Base-by-base conservation (phyloP, 345 rosid genomes). In the Melaleuca quinquenervia region DNA sequence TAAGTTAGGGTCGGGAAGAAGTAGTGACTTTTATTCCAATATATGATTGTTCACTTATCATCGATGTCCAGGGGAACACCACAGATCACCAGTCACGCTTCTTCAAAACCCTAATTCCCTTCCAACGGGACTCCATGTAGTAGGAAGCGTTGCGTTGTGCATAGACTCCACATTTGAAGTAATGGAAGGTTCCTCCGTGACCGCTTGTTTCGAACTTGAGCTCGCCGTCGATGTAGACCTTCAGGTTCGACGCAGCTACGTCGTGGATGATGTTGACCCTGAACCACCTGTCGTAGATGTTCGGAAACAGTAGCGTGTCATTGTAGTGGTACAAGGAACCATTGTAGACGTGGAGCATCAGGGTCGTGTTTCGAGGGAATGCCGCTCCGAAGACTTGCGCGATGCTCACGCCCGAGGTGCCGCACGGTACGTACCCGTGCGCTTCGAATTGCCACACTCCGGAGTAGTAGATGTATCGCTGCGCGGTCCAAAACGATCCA, bases 71-170 rank as follows among this genome's bases (percentile, higher is more conserved):
- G 22, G 76, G 21, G 9, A 64, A 8, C 45, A 8, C 44, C 4
- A 4, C 16, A 64, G 36, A 70, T 36, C 32, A 15, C 36, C 80
- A 20, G 13, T 70, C 48, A 70, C 44, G 3, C 84, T 80, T 88
- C 83, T 10, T 89, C 24, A 88, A 80, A 70, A 89, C 87, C 55
- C 85, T 87, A 58, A 89, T 87, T 32, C 62, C 88, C 44, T 84
- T 91, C 92, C 93, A 90, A 41, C 90, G 88, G 49, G 91, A 89
- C 83, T 91, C 91, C 93, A 88, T 91, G 76, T 84, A 88, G 64
- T 84, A 55, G 3, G 91, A 91, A 12, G 50, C 76, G 13, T 87
- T n/a, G 16, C 52, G 45, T 36, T 90, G 90, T 3, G 58, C 87
- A 74, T 91, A 90, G 7, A 91, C 93, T 15, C 91, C 92, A 51